Evolutionary conservation across 169 alveolate species (phyloP).

Genomic region (Plasmodium malariae): DNA sequence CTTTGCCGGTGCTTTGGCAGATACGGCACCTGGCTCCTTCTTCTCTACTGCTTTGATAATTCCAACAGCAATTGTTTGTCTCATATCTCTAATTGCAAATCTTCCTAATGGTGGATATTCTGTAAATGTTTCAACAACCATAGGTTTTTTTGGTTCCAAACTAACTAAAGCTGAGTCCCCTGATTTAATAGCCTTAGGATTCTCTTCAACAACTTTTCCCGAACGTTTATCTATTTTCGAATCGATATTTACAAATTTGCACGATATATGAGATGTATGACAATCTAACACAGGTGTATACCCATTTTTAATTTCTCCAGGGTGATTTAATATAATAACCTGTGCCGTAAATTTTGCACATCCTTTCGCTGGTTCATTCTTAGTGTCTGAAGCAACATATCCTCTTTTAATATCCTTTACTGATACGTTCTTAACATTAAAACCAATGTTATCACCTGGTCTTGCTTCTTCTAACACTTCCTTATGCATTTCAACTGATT

Average conservation of each 20-base stretch:
- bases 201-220: conserved; percentile 96
- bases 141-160: conserved; percentile 96
- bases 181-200: conserved; percentile 95
- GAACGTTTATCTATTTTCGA: conserved; percentile 97
- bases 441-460: conserved; percentile 99
- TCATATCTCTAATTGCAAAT: conserved; percentile 99
- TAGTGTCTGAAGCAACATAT: conserved; percentile 96
- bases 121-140: conserved; percentile 96
- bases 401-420: conserved; percentile 97
- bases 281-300: conserved; percentile 98
- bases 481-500: conserved; percentile 99
- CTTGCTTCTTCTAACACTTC: conserved; percentile 96
- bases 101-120: conserved; percentile 99
- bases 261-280: conserved; percentile 98
- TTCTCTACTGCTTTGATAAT: conserved; percentile 96
- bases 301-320: conserved; percentile 98
- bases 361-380: conserved; percentile 98
- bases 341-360: conserved; percentile 95
- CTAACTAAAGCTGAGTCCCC: conserved; percentile 98
- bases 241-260: conserved; percentile 95
- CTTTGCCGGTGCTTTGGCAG: conserved; percentile 83
- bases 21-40: conserved; percentile 93
- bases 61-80: conserved; percentile 99
- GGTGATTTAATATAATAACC: conserved; percentile 97
- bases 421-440: conserved; percentile 96